Conservation (phyloP, 1,284 basidiomycete genomes). For the Cystobasidiaceae sp. region DNA sequence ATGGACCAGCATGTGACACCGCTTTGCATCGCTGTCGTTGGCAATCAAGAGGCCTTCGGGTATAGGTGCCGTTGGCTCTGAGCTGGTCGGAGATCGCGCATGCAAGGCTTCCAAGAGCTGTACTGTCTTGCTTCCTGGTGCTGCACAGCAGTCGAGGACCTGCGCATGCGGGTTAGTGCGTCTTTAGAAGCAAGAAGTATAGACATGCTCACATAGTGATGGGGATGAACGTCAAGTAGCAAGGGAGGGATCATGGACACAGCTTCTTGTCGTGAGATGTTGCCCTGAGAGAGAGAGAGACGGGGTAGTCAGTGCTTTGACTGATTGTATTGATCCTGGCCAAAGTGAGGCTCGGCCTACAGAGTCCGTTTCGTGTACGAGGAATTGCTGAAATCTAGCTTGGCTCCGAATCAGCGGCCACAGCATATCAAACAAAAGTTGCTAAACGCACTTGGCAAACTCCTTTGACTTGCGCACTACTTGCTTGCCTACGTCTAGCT, state of each 20-base stretch:
- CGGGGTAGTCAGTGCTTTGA: background rate
- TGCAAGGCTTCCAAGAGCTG: conserved; percentile 87
- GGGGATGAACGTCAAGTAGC: conserved; percentile 86
- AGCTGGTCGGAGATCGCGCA: conserved; percentile 51
- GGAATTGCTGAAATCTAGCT: conserved; percentile 77
- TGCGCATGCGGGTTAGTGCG: conserved; percentile 43
- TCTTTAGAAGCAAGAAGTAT: conserved; percentile 16
- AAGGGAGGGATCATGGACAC: conserved; percentile 98
- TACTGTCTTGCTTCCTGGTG: conserved; percentile 94
- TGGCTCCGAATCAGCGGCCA: background rate
- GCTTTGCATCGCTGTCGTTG: conserved; percentile 87
- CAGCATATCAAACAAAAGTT: background rate
- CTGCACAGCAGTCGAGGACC: conserved; percentile 99
- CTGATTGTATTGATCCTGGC: no score
- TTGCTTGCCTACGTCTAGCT: conserved; percentile 85
- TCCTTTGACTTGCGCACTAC: conserved; percentile 84
- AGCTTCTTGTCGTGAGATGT: conserved; percentile 92
- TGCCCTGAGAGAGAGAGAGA: conserved; percentile 58
- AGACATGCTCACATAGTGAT: conserved; percentile 60
- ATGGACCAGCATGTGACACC: conserved; percentile 94
- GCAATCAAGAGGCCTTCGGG: conserved; percentile 77
- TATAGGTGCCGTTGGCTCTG: conserved; percentile 57
- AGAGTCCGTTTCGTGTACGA: conserved; percentile 97
- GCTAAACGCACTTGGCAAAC: conserved; percentile 64
- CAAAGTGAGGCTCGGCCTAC: conserved; percentile 54